Evolutionary conservation across 768 basidiomycete genomes (phyloP), one percentile per base, ranked within the genome.

Genomic region (Boletus rubropictus): DNA sequence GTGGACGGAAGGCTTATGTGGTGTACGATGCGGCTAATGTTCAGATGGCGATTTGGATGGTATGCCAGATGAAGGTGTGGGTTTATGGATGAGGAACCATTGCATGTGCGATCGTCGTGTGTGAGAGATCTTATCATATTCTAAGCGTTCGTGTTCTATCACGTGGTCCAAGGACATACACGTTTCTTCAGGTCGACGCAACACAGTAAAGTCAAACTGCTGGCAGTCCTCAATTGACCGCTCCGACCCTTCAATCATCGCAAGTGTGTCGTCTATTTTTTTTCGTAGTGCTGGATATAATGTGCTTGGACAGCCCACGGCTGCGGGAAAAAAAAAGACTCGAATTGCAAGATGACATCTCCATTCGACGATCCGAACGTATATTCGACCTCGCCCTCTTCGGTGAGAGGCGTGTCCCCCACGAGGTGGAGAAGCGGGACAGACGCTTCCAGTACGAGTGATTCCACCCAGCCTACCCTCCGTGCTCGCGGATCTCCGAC

Each of bases 11-110:
- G 55, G 77, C 81, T 3, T 87, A 86, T 58, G 58, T 74, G 40
- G 75, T 89, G 33, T 85, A 85, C 58, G 81, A 88, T 43, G 73
- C 66, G 28, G 77, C 78, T 0, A 79, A 78, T 53, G 56, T 77
- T 31, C 47, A 57, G 41, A 44, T 62, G 32, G 46, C 34, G 10
- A 17, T 61, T 20, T 2, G 62, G 39, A 11, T 48, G 29, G 11
- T 42, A n/a, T 49, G 9, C 7, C 48, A 58, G 34, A 20, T 41
- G 25, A 39, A 12, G 33, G 20, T 9, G 22, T 54, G 50, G 55
- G 28, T 48, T 22, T 35, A 25, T 29, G 28, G 52, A 18, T 36
- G 51, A 45, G 29, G 24, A 25, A 6, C 24, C 24, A 25, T 25
- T 25, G 24, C 24, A 6, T 25, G 24, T 8, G 24, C 24, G 24